phyloP scores from a whole-genome alignment of 345 rosid genomes.

The Dovyalis caffra region DNA sequence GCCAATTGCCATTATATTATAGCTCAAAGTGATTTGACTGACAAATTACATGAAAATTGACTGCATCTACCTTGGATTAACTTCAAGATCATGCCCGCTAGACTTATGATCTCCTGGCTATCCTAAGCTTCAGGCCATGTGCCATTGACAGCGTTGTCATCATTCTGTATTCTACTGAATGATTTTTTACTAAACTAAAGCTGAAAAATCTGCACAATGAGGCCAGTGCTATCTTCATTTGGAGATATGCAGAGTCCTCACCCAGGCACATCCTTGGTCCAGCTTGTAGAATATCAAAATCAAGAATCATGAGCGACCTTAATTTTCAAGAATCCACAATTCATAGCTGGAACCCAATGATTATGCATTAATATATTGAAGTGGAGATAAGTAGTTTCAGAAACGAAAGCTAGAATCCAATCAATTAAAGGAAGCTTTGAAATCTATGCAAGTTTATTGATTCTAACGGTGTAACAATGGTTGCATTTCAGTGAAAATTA shows the following conservation, averaged over 20 bases:
- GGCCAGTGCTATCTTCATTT: slow-evolving; percentile 92
- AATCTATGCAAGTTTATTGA: no score
- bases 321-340: not conserved
- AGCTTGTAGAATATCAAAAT: slow-evolving; percentile 44
- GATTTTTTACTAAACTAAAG: slow-evolving; percentile 66
- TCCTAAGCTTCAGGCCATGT: slow-evolving; percentile 66
- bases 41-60: not conserved
- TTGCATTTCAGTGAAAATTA: no score
- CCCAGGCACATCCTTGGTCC: slow-evolving; percentile 96
- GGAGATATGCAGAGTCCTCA: slow-evolving; percentile 91
- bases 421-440: no score
- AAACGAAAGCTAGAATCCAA: no score
- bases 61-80: not conserved
- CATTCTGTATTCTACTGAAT: slow-evolving; percentile 88
- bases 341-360: not conserved
- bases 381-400: no score
- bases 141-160: slow-evolving; percentile 90
- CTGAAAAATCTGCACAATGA: slow-evolving; percentile 72
- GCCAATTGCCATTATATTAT: no score
- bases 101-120: slow-evolving; percentile 42
- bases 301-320: not conserved
- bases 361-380: not conserved
- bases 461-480: no score
- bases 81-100: not conserved
- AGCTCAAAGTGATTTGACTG: no score